These are phyloP conservation scores for Ascochyta lentis DNA, from an alignment of 2,329 filamentous ascomycete genomes.

Conservation along the genomic window DNA sequence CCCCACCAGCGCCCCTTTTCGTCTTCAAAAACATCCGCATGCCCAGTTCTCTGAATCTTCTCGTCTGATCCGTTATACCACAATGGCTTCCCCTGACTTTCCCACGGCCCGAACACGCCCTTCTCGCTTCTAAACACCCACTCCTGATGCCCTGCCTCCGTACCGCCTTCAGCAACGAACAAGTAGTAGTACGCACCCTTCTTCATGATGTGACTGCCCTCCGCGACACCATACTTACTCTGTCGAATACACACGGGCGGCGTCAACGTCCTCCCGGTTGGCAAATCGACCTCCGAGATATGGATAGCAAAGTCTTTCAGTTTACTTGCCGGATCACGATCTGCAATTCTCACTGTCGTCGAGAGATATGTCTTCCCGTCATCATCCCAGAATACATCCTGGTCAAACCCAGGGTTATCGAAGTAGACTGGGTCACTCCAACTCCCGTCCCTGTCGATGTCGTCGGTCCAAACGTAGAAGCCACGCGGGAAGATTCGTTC, in stretches of 20 bases:
- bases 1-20: slow-evolving; percentile 33
- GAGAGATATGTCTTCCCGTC: slow-evolving; percentile 59
- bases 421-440: slow-evolving; percentile 37
- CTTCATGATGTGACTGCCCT: slow-evolving; percentile 47
- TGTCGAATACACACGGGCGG: slow-evolving; percentile 35
- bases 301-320: slow-evolving; percentile 41
- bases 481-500: slow-evolving; percentile 53
- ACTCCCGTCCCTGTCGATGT: slow-evolving; percentile 23
- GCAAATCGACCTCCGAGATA: slow-evolving; percentile 39
- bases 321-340: slow-evolving; percentile 24
- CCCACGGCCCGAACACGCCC: slow-evolving; percentile 47
- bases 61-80: slow-evolving; percentile 42
- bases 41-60: slow-evolving; percentile 43
- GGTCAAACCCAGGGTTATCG: slow-evolving; percentile 33
- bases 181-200: slow-evolving; percentile 35
- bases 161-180: slow-evolving; percentile 44
- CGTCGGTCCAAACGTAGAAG: slow-evolving; percentile 52
- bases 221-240: slow-evolving; percentile 32
- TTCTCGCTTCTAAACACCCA: slow-evolving; percentile 62
- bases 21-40: slow-evolving; percentile 37
- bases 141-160: slow-evolving; percentile 44
- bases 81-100: slow-evolving; percentile 38
- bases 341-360: slow-evolving; percentile 23
- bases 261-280: slow-evolving; percentile 31
- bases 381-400: slow-evolving; percentile 59